Evolutionary conservation across 1,139 yeast species (phyloP).

Genomic region (Nakaseomyces kungkrabaensis): DNA sequence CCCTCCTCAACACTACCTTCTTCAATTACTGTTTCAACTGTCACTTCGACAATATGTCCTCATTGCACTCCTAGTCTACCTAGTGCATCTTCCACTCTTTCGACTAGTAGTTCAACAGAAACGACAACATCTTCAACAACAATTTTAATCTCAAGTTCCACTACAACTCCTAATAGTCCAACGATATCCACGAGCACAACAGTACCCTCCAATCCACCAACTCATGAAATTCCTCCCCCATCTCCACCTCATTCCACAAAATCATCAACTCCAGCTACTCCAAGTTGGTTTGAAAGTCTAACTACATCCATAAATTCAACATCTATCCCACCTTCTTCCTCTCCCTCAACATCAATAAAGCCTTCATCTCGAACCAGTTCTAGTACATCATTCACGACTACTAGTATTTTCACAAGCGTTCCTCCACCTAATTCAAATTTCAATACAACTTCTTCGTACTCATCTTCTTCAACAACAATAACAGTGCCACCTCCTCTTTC

Average conservation of each 20-base stretch:
- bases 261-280: neutral
- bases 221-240: neutral
- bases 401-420: neutral
- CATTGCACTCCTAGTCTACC: neutral
- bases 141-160: neutral
- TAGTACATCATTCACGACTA: neutral
- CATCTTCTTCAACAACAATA: constrained; percentile 8
- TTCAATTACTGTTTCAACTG: neutral
- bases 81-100: neutral
- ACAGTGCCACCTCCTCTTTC: constrained; percentile 4
- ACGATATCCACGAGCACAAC: neutral
- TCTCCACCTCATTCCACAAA: no score
- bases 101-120: neutral
- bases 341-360: neutral
- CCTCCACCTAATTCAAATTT: neutral
- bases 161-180: neutral
- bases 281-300: constrained; percentile 7
- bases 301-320: constrained; percentile 7
- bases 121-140: neutral
- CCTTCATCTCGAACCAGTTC: neutral
- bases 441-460: neutral
- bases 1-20: neutral
- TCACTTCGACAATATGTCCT: neutral
- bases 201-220: neutral
- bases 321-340: constrained; percentile 10